Conservation (phyloP, 768 basidiomycete genomes). For the Chlorophyllum brunneum region DNA sequence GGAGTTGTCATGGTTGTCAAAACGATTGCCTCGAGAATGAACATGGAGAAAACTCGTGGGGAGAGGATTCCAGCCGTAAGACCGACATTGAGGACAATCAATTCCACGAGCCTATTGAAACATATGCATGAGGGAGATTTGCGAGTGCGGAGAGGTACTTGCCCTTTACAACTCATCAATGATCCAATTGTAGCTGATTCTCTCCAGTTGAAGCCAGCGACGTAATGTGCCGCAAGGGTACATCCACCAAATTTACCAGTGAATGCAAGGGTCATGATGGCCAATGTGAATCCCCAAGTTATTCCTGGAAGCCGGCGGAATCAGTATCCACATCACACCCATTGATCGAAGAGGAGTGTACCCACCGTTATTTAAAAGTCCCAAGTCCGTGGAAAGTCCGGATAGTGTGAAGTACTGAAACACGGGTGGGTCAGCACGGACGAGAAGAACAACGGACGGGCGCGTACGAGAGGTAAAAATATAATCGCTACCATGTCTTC, state of each 20-base stretch:
- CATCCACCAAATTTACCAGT: constrained; percentile 89
- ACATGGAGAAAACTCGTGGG: constrained; percentile 86
- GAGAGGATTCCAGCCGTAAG: constrained; percentile 76
- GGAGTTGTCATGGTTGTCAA: constrained; percentile 89
- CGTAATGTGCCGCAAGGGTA: constrained; percentile 56
- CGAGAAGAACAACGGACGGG: neutral
- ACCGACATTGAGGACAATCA: constrained; percentile 96
- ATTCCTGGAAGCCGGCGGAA: constrained; percentile 44
- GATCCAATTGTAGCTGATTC: constrained; percentile 84
- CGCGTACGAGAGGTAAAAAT: constrained; percentile 76
- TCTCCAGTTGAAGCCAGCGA: constrained; percentile 74
- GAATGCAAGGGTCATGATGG: constrained; percentile 77
- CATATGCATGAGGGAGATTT: neutral
- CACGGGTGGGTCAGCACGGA: constrained; percentile 6
- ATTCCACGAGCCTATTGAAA: constrained; percentile 67
- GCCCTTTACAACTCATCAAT: constrained; percentile 96
- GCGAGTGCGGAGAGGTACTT: constrained; percentile 12
- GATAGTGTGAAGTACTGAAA: constrained; percentile 87
- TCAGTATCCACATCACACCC: neutral
- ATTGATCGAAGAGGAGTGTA: constrained; percentile 16
- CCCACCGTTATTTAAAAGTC: constrained; percentile 80
- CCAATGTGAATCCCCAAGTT: constrained; percentile 87
- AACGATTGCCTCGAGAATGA: constrained; percentile 79
- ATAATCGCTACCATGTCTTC: constrained; percentile 93
- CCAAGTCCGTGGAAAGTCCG: constrained; percentile 86